Percentiles rank a stretch among this genome's conserved stretches.
phyloP scores from a whole-genome alignment of 371 early-diverging fungal species.

The Lichtheimia corymbifera region DNA sequence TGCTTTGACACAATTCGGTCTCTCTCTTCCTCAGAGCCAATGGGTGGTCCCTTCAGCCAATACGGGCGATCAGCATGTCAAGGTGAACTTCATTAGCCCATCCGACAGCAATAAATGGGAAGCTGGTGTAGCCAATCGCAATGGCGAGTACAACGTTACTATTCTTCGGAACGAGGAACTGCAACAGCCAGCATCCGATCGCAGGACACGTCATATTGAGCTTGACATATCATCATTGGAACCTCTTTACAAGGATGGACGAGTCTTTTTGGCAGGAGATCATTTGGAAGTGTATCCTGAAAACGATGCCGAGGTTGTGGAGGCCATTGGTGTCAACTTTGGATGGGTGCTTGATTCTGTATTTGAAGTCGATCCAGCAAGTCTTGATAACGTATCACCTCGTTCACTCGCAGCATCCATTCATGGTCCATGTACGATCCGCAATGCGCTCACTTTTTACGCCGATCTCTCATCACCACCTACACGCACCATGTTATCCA shows the following conservation, averaged over 20 bases:
- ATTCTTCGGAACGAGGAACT: constrained; percentile 34
- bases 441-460: constrained; percentile 48
- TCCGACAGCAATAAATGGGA: constrained; percentile 27
- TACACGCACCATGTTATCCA: constrained; percentile 40
- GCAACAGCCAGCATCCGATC: constrained; percentile 31
- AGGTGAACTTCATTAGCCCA: constrained; percentile 32
- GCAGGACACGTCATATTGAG: constrained; percentile 53
- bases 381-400: constrained; percentile 32
- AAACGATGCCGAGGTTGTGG: constrained; percentile 39
- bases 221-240: constrained; percentile 36
- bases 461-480: constrained; percentile 53
- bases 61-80: constrained; percentile 14
- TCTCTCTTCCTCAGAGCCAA: constrained; percentile 29
- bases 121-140: constrained; percentile 23
- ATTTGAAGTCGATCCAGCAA: constrained; percentile 39
- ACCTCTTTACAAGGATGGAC: constrained; percentile 24
- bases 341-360: constrained; percentile 57
- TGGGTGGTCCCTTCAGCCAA: constrained; percentile 38
- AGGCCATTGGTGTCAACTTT: constrained; percentile 46
- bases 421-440: constrained; percentile 47
- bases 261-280: constrained; percentile 53
- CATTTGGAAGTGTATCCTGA: constrained; percentile 59
- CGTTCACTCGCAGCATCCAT: constrained; percentile 52
- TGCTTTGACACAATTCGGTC: constrained; percentile 29
- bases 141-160: constrained; percentile 30